Evolutionary conservation across 2,329 filamentous ascomycete genomes (phyloP).

Genomic region (Penicillium janthinellum): DNA sequence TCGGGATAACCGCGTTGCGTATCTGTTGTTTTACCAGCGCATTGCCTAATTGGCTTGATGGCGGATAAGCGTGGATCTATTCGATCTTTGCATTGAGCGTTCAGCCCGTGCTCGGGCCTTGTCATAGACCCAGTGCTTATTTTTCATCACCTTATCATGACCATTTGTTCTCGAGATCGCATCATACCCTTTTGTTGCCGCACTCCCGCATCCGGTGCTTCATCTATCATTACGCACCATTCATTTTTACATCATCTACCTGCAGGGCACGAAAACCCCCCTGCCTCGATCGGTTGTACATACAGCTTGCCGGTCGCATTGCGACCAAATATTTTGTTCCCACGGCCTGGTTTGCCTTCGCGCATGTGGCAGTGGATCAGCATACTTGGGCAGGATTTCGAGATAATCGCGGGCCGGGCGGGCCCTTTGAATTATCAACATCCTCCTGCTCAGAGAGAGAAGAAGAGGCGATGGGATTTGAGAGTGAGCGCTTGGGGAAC

Average conservation of each 20-base stretch:
- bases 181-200: constrained; percentile 14
- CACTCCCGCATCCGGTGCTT: constrained; percentile 4
- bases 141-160: constrained; percentile 7
- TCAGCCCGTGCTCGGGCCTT: not conserved
- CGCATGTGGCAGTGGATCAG: constrained; percentile 5
- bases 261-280: constrained; percentile 5
- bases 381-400: not conserved
- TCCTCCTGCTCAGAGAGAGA: not conserved
- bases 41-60: constrained; percentile 47
- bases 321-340: constrained; percentile 2
- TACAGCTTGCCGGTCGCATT: constrained; percentile 11
- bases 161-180: constrained; percentile 13
- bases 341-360: constrained; percentile 2
- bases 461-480: not conserved
- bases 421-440: not conserved
- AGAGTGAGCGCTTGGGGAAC: not conserved
- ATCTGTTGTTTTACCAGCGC: constrained; percentile 91
- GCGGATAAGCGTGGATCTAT: not conserved
- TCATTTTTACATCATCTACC: constrained; percentile 6
- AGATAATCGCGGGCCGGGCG: constrained; percentile 7
- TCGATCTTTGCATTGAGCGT: not conserved
- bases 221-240: constrained; percentile 4
- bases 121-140: not conserved
- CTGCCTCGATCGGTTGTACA: constrained; percentile 17
- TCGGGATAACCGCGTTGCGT: constrained; percentile 95